Base-by-base conservation (phyloP, 2,329 filamentous ascomycete species). In the Parastagonospora nodorum region DNA sequence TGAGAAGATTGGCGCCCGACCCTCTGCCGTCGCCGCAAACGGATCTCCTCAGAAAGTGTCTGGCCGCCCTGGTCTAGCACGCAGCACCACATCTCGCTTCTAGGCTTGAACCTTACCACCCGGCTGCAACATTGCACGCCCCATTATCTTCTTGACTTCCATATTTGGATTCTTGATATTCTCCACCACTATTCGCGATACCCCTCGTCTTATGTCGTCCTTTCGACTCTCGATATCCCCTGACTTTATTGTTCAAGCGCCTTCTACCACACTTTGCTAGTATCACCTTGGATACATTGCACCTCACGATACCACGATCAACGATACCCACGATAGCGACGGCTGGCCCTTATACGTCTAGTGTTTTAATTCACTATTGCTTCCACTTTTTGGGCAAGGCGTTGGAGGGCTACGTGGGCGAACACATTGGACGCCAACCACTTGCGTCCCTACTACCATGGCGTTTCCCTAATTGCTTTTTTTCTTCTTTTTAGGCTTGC, bases 1-100 rank as follows among this genome's bases (percentile, higher is more conserved):
- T 63, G 84, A 88, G 68, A 88, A 87, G 75, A 91, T 92, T 67
- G 88, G 88, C 43, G 68, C 73, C 5, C 55, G 67, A 27, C 49
- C 61, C 2, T 60, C 65, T 19, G 61, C 63, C 38, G 66, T 72
- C 32, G 69, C 70, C 5, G 59, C 68, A 8, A 72, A 73, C 31
- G 71, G 69, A 29, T 72, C 69, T 19, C 70, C 70, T 10, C 57
- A 66, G 50, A 72, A 72, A 61, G 60, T 65, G 30, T 46, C 56
- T 8, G 42, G 47, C 8, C 62, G 69, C 14, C 69, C 70, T 11
- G 48, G 62, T 43, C 57, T 73, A 40, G 33, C 60, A 16, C 68
- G 71, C 31, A 71, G 68, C 60, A 60, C 62, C 8, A 71, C 69
- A n/a, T 60, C 64, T 16, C 67, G 68, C 32, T 74, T 74, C 48